Percentiles rank a stretch among this genome's conserved stretches.
Conservation (phyloP, 805 yeast species). For the Metschnikowia koreensis region DNA sequence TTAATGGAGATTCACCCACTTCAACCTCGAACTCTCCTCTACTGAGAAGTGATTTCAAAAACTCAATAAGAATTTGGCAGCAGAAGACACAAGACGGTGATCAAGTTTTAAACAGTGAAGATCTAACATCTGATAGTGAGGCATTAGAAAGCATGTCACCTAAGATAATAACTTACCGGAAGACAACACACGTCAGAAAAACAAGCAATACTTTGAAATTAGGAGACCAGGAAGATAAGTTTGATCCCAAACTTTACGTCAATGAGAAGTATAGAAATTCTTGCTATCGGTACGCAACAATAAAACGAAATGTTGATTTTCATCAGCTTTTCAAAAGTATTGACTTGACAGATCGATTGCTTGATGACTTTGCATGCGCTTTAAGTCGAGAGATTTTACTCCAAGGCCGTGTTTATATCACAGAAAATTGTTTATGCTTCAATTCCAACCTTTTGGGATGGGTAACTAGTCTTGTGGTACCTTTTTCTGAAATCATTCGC, state of each 20-base stretch:
- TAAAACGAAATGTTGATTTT: conserved; percentile 58
- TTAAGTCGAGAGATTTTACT: conserved; percentile 78
- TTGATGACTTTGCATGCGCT: conserved; percentile 91
- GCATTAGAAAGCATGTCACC: conserved; percentile 25
- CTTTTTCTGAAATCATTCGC: conserved; percentile 64
- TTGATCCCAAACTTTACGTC: conserved; percentile 48
- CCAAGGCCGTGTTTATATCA: conserved; percentile 83
- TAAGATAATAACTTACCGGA: conserved; percentile 39
- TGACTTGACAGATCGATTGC: conserved; percentile 64
- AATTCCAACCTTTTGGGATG: conserved; percentile 86
- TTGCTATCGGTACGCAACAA: conserved; percentile 60
- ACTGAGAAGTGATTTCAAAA: conserved; percentile 12
- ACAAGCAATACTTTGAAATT: conserved; percentile 22
- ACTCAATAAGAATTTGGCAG: conserved; percentile 19
- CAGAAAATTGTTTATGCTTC: conserved; percentile 79
- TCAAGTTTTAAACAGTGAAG: conserved; percentile 1
- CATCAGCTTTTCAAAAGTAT: conserved; percentile 70
- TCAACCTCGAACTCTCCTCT: conserved; percentile 16
- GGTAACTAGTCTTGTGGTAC: conserved; percentile 77
- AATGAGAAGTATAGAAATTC: conserved; percentile 61
- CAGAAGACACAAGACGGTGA: conserved; percentile 11
- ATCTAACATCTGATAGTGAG: conserved; percentile 6
- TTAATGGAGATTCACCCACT: conserved; percentile 1
- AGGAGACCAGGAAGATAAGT: conserved; percentile 13
- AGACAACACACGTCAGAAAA: conserved; percentile 33